A percentile compares a stretch with the other conserved stretches of the same genome.
These are phyloP conservation scores for Neospora caninum DNA, from an alignment of 169 alveolate species.

Conservation along the genomic window DNA sequence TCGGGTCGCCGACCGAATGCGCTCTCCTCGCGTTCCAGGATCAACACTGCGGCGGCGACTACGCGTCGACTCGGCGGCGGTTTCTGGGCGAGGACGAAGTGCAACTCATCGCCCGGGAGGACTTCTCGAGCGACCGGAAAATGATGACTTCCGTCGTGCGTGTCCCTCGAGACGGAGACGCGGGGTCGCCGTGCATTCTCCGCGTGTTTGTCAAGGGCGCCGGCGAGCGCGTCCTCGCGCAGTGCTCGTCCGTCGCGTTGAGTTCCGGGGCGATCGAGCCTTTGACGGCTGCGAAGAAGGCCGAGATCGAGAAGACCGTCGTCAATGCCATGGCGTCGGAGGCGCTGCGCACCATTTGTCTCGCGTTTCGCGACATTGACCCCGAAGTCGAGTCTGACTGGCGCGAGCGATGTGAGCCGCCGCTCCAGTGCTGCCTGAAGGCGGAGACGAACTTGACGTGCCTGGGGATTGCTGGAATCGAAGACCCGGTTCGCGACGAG, in stretches of 20 bases:
- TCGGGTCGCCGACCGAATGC: slow-evolving; percentile 87
- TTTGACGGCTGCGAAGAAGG: slow-evolving; percentile 71
- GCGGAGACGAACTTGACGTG: slow-evolving; percentile 76
- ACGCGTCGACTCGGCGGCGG: slow-evolving; percentile 48
- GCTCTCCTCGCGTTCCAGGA: slow-evolving; percentile 81
- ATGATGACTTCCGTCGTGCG: slow-evolving; percentile 82
- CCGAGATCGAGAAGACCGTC: slow-evolving; percentile 67
- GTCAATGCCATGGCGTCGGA: slow-evolving; percentile 79
- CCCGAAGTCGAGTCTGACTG: slow-evolving; percentile 19
- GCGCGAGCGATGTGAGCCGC: slow-evolving; percentile 28
- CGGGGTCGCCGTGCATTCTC: not conserved
- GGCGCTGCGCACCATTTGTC: slow-evolving; percentile 84
- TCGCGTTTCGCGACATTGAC: slow-evolving; percentile 85
- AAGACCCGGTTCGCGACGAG: slow-evolving; percentile 86
- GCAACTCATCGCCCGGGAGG: slow-evolving; percentile 64
- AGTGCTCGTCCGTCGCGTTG: slow-evolving; percentile 59
- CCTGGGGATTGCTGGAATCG: slow-evolving; percentile 86
- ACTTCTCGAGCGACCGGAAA: slow-evolving; percentile 83
- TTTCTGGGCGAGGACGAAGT: slow-evolving; percentile 23
- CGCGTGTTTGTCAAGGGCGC: slow-evolving; percentile 84
- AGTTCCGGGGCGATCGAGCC: slow-evolving; percentile 62
- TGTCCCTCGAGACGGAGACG: not conserved
- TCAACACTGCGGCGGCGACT: slow-evolving; percentile 53
- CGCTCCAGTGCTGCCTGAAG: slow-evolving; percentile 48
- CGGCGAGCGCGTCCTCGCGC: slow-evolving; percentile 75